These are phyloP conservation scores for Artemisia princeps DNA, from an alignment of 140 eudicot genomes.

Conservation along the genomic window DNA sequence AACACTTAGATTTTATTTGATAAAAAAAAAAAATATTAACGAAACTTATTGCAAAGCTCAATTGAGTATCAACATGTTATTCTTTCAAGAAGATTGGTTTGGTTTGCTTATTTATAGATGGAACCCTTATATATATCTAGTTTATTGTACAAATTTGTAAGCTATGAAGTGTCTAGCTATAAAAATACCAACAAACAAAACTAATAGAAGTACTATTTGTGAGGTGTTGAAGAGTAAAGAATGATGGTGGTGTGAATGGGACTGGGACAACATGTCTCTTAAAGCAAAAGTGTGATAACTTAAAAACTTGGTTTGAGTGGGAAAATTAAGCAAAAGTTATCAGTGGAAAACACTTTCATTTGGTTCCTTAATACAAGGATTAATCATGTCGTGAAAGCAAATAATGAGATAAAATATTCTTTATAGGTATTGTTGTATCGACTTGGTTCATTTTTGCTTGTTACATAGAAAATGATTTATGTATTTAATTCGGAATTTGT, in stretches of 20 bases:
- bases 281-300: conserved; percentile 30
- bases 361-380: conserved; percentile 30
- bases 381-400: conserved; percentile 16
- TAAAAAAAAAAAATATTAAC: no score
- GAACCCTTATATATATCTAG: no score
- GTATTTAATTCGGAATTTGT: background rate
- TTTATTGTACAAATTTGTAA: no score
- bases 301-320: conserved; percentile 23
- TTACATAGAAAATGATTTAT: background rate
- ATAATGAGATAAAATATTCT: conserved; percentile 15
- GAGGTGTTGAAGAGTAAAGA: conserved; percentile 14
- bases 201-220: background rate
- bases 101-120: no score
- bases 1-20: background rate
- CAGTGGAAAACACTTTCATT: conserved; percentile 30
- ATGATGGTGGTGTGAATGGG: conserved; percentile 32
- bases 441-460: background rate
- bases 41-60: no score
- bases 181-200: background rate
- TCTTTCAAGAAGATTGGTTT: no score
- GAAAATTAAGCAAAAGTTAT: conserved; percentile 14
- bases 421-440: background rate
- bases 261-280: conserved; percentile 33
- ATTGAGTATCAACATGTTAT: no score
- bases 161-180: background rate